phyloP scores from a whole-genome alignment of 2,329 filamentous ascomycete genomes.

The Fusarium redolens region DNA sequence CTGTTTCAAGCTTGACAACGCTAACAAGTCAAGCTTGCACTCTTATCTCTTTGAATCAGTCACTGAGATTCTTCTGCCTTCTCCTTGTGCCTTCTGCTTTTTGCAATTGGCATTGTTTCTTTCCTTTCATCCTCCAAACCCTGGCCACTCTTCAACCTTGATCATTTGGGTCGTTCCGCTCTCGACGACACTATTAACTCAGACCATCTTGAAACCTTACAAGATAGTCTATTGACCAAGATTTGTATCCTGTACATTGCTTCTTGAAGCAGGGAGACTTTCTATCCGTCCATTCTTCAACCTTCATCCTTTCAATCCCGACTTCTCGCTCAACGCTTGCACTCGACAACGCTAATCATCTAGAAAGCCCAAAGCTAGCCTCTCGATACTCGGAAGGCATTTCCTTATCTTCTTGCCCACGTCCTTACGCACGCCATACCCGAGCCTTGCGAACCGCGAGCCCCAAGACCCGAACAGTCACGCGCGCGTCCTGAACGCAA shows the following conservation, averaged over 20 bases:
- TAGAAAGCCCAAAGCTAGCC: background rate
- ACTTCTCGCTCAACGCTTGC: background rate
- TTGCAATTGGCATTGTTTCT: background rate
- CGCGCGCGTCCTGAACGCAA: background rate
- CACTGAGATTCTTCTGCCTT: background rate
- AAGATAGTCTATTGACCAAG: background rate
- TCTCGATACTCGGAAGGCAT: background rate
- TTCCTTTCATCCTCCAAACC: background rate
- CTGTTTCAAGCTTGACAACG: background rate
- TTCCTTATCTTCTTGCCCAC: background rate
- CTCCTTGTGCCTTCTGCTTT: background rate
- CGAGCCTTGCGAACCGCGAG: background rate
- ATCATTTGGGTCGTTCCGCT: background rate
- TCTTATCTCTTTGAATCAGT: background rate
- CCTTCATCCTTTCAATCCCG: background rate
- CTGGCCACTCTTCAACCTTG: background rate
- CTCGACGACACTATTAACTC: background rate
- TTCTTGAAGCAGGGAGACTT: background rate
- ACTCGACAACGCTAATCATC: background rate
- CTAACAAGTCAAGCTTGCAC: background rate
- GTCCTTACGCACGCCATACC: background rate
- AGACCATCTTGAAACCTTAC: background rate
- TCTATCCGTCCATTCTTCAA: background rate
- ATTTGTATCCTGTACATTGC: background rate
- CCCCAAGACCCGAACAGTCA: background rate